Conservation (phyloP, 1,139 yeast genomes). For the Zhuliangozyma parablackwelliae region DNA sequence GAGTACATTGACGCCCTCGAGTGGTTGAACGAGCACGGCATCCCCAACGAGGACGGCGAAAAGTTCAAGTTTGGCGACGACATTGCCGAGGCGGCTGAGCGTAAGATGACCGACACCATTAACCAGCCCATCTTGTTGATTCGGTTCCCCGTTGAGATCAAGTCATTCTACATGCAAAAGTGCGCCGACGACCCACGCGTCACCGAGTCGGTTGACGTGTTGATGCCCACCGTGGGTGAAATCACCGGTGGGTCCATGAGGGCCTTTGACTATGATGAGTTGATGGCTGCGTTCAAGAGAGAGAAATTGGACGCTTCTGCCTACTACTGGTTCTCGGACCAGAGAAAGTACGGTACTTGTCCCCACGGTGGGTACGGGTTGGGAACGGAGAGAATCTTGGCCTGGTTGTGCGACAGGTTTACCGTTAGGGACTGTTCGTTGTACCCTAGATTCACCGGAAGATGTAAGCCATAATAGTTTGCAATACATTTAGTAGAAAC, state of each 20-base stretch:
- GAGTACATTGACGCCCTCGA: constrained; percentile 85
- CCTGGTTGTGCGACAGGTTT: constrained; percentile 96
- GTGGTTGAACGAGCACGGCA: constrained; percentile 94
- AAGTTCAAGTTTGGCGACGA: constrained; percentile 95
- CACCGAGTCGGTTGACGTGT: constrained; percentile 95
- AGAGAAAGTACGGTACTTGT: constrained; percentile 93
- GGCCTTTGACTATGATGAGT: constrained; percentile 75
- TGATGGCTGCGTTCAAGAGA: constrained; percentile 85
- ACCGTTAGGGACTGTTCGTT: constrained; percentile 97
- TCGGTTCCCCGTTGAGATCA: constrained; percentile 94
- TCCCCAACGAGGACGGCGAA: constrained; percentile 92
- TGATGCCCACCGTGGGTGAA: constrained; percentile 99
- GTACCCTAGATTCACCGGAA: constrained; percentile 96
- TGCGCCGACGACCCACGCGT: constrained; percentile 88
- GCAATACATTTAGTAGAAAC: too few species aligned
- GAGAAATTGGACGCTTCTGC: constrained; percentile 76
- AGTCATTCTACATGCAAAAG: constrained; percentile 96
- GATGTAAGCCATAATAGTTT: constrained; percentile 83
- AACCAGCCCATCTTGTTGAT: constrained; percentile 88
- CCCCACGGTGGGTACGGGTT: constrained; percentile 99
- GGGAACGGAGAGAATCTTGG: constrained; percentile 96
- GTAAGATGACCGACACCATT: constrained; percentile 94
- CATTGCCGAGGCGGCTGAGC: constrained; percentile 98
- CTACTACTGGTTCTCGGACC: constrained; percentile 96
- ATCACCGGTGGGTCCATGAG: constrained; percentile 99